Percentiles rank a stretch among this genome's conserved stretches.
phyloP scores from a whole-genome alignment of 495 filamentous ascomycete species.

The Aspergillus sparsus region DNA sequence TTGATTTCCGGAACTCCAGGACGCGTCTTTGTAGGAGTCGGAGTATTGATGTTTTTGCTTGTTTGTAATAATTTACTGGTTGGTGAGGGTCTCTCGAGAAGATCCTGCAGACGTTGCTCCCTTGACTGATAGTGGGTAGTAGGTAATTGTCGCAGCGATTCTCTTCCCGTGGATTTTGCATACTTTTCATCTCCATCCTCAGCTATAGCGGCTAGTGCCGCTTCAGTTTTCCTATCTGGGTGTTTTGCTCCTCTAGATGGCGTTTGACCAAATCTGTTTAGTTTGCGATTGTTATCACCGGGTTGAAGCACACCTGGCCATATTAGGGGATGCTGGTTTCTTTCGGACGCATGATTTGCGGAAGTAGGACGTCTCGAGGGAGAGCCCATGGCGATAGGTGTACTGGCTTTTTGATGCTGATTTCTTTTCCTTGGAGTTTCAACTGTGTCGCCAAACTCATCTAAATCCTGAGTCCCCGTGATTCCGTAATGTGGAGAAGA shows the following conservation, averaged over 20 bases:
- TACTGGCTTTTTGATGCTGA: background rate
- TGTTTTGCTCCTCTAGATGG: constrained; percentile 17
- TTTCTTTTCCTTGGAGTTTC: constrained; percentile 65
- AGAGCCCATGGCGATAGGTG: background rate
- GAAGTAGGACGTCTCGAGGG: background rate
- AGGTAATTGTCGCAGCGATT: background rate
- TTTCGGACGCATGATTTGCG: background rate
- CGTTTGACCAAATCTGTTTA: background rate
- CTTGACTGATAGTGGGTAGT: constrained; percentile 9
- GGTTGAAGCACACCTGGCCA: constrained; percentile 25
- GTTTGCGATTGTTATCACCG: constrained; percentile 27
- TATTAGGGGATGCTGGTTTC: background rate
- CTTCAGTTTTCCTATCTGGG: constrained; percentile 18
- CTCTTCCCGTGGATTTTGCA: background rate
- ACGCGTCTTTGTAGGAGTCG: background rate
- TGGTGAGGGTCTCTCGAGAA: constrained; percentile 40
- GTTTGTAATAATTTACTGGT: constrained; percentile 29
- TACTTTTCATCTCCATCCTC: constrained; percentile 45
- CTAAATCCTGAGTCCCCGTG: constrained; percentile 66
- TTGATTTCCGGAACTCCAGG: too few relatives aligned
- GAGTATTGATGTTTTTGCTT: background rate
- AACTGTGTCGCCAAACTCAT: constrained; percentile 63
- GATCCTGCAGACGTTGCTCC: constrained; percentile 18
- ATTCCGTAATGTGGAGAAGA: constrained; percentile 12
- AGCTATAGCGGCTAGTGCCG: constrained; percentile 33